phyloP scores from a whole-genome alignment of 129 eudicot genomes.

The Pulicaria dysenterica region DNA sequence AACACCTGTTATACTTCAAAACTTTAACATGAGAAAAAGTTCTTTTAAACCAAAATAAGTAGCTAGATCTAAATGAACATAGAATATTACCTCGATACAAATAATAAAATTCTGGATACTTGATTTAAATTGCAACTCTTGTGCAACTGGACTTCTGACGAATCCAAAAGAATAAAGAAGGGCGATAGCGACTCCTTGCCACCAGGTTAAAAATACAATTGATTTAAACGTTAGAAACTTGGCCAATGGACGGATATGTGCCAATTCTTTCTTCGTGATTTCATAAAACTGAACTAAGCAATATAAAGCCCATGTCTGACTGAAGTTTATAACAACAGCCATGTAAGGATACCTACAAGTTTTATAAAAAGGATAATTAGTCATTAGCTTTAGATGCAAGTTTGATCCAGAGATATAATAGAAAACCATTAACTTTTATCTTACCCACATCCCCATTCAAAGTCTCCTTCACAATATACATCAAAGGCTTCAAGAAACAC shows the following conservation, averaged over 20 bases:
- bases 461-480: conserved; percentile 97
- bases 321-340: conserved; percentile 86
- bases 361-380: conserved; percentile 2
- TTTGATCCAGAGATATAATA: conserved; percentile 11
- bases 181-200: conserved; percentile 98
- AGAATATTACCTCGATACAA: conserved; percentile 82
- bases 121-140: conserved; percentile 70
- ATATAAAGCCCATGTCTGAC: conserved; percentile 98
- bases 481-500: conserved; percentile 82
- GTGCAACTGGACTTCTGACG: conserved; percentile 81
- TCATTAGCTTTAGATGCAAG: not conserved
- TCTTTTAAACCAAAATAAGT: no score
- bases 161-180: conserved; percentile 71
- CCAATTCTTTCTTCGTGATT: conserved; percentile 73
- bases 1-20: conserved; percentile 41
- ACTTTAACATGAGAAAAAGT: conserved; percentile 17
- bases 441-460: conserved; percentile 88
- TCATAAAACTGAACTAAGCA: conserved; percentile 88
- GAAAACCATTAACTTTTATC: conserved; percentile 11
- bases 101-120: conserved; percentile 88
- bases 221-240: conserved; percentile 96
- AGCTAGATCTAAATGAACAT: not conserved
- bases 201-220: conserved; percentile 95
- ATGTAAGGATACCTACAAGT: conserved; percentile 80
- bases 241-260: conserved; percentile 82